phyloP scores from a whole-genome alignment of 2,329 filamentous ascomycete species.

The Pseudogymnoascus sp. region DNA sequence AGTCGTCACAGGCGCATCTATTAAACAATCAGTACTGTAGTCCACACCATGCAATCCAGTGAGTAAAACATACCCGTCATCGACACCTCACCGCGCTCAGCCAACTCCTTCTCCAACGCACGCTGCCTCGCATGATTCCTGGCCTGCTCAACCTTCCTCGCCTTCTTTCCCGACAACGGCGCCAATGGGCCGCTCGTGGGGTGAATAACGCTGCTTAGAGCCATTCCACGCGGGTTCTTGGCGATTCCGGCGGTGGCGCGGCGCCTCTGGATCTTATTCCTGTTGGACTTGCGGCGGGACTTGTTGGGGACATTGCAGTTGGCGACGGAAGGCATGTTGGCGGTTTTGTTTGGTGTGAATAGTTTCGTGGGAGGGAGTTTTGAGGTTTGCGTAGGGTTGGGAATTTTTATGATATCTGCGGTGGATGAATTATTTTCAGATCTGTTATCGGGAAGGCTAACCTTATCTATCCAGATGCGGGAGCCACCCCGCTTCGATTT shows the following conservation, averaged over 20 bases:
- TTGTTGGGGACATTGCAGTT: conserved; percentile 32
- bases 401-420: conserved; percentile 8
- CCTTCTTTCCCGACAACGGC: conserved; percentile 29
- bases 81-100: conserved; percentile 26
- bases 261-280: conserved; percentile 27
- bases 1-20: conserved; percentile 9
- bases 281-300: conserved; percentile 24
- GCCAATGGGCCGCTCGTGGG: conserved; percentile 28
- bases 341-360: neutral
- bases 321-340: conserved; percentile 29
- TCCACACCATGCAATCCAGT: neutral
- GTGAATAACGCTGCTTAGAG: conserved; percentile 24
- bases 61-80: conserved; percentile 27
- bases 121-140: conserved; percentile 27
- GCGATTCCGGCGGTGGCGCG: conserved; percentile 24
- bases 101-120: conserved; percentile 28
- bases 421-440: conserved; percentile 5
- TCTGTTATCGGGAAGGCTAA: conserved; percentile 7
- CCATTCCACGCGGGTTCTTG: conserved; percentile 28
- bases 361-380: neutral
- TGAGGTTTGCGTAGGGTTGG: neutral
- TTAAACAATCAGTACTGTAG: neutral
- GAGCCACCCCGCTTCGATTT: neutral
- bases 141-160: conserved; percentile 28
- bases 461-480: conserved; percentile 6